Evolutionary conservation across 202 grass and related monocot species (phyloP).

Genomic region (Digitaria exilis): DNA sequence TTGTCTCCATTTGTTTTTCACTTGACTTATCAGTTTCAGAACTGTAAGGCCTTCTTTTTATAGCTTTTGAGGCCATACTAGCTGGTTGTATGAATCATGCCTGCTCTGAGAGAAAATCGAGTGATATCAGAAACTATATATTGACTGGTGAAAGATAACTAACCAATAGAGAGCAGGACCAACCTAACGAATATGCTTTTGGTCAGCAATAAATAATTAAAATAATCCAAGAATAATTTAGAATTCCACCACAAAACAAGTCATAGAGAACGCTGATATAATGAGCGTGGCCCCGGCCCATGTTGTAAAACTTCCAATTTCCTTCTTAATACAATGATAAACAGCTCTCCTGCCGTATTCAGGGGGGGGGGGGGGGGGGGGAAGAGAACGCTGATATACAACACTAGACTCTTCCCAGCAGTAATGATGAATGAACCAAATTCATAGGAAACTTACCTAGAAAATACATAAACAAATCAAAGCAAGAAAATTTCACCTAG

Average conservation of each 20-base stretch:
- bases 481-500: background rate
- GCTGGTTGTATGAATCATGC: conserved; percentile 25
- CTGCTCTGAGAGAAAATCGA: background rate
- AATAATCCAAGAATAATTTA: background rate
- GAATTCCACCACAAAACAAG: background rate
- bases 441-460: background rate
- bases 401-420: background rate
- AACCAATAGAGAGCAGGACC: background rate
- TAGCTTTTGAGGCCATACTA: conserved; percentile 44
- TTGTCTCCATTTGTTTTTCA: conserved; percentile 20
- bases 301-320: too few relatives aligned
- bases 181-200: background rate
- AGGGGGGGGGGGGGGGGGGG: too few relatives aligned
- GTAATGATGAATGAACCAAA: too few relatives aligned
- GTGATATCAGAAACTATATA: background rate
- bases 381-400: background rate
- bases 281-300: too few relatives aligned
- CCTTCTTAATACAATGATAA: too few relatives aligned
- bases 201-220: too few relatives aligned
- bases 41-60: conserved; percentile 20
- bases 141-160: background rate
- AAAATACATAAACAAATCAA: background rate
- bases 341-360: too few relatives aligned
- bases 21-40: conserved; percentile 21
- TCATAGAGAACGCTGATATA: background rate